These are phyloP conservation scores for Gossypium ekmanianum DNA, from an alignment of 345 rosid genomes.

Conservation along the genomic window DNA sequence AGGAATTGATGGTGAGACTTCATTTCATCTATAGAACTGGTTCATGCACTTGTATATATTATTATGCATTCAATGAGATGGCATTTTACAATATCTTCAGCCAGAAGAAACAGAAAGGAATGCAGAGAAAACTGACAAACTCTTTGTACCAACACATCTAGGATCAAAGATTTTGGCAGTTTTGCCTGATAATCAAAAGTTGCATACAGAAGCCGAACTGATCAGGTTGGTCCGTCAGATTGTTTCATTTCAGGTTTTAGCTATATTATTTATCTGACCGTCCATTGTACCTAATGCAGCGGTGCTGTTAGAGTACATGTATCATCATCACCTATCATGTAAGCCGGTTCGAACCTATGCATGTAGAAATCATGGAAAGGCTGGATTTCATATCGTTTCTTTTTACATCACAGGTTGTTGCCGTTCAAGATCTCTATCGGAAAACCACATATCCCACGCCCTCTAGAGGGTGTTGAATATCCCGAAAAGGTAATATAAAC, in stretches of 20 bases:
- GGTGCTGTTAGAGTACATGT: conserved; percentile 18
- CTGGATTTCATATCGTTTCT: background rate
- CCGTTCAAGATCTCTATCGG: conserved; percentile 6
- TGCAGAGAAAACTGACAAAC: conserved; percentile 5
- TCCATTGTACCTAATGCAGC: background rate
- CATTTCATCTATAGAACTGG: too few species aligned
- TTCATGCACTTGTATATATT: background rate
- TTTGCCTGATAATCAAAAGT: background rate
- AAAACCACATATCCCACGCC: conserved; percentile 17
- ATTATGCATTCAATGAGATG: background rate
- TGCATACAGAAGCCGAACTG: too few species aligned
- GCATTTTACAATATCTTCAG: background rate
- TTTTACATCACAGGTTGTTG: conserved; percentile 3
- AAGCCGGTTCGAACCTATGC: background rate
- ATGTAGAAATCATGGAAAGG: background rate
- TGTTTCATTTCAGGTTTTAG: too few species aligned
- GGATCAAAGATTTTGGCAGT: background rate
- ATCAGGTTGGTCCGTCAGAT: too few species aligned
- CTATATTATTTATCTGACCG: background rate
- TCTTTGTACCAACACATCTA: conserved; percentile 5
- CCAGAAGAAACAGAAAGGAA: conserved; percentile 16
- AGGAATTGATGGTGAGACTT: conserved; percentile 16
- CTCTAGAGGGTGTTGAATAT: conserved; percentile 17
- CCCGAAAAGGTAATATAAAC: conserved; percentile 12
- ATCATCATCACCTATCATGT: background rate